A percentile compares a stretch with the other conserved stretches of the same genome.
Evolutionary conservation across 352 stramenopile genomes (phyloP).

Genomic region (Globisporangium nodosum): DNA sequence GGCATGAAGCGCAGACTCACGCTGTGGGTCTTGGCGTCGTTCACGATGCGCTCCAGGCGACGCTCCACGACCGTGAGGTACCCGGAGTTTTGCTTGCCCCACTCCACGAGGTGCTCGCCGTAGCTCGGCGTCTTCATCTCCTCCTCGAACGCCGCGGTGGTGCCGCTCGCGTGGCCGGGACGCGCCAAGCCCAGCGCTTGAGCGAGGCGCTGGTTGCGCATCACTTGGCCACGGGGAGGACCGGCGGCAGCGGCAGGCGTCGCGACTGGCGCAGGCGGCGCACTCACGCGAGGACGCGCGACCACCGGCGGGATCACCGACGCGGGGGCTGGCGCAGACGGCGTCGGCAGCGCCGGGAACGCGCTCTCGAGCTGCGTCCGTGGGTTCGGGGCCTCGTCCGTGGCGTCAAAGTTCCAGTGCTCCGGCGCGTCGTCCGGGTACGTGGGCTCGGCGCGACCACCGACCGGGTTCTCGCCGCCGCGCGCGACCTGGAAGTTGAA

Average conservation of each 20-base stretch:
- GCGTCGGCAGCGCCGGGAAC: slow-evolving; percentile 57
- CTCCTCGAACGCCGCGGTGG: slow-evolving; percentile 54
- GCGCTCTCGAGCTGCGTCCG: slow-evolving; percentile 38
- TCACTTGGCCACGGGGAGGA: slow-evolving; percentile 40
- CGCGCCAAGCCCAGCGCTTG: slow-evolving; percentile 51
- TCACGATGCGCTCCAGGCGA: slow-evolving; percentile 65
- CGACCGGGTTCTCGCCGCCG: slow-evolving; percentile 48
- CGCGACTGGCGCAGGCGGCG: slow-evolving; percentile 13
- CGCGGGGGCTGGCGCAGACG: slow-evolving; percentile 29
- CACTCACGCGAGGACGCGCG: slow-evolving; percentile 17
- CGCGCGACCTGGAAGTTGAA: slow-evolving; percentile 74
- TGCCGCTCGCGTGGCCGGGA: slow-evolving; percentile 27
- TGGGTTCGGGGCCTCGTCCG: slow-evolving; percentile 20
- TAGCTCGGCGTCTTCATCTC: slow-evolving; percentile 75
- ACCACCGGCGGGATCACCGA: slow-evolving; percentile 40
- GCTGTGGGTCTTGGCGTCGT: slow-evolving; percentile 62
- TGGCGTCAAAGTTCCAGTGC: slow-evolving; percentile 50
- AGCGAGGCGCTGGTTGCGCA: slow-evolving; percentile 64
- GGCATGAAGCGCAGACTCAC: slow-evolving; percentile 74
- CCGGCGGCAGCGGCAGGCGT: slow-evolving; percentile 18
- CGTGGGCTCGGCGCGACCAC: slow-evolving; percentile 16
- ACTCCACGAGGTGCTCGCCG: slow-evolving; percentile 51
- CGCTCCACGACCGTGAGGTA: slow-evolving; percentile 72
- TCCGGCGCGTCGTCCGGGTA: slow-evolving; percentile 41
- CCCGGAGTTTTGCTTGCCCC: slow-evolving; percentile 64